Evolutionary conservation across 129 eudicot genomes (phyloP).

Genomic region (Oenanthe sinensis): DNA sequence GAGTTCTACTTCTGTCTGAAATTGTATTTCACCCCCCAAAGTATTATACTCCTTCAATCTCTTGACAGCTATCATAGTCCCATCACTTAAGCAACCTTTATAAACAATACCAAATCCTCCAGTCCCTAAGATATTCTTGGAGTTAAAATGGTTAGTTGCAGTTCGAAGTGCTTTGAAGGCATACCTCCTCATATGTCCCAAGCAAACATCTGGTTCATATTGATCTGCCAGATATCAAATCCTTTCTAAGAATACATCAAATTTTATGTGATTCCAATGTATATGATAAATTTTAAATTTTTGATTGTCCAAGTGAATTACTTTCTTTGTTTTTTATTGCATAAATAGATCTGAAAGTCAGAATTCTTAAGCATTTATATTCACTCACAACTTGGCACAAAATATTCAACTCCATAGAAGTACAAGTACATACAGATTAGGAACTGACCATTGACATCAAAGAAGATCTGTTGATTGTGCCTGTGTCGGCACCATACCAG

Average conservation of each 20-base stretch:
- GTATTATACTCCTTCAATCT: constrained; percentile 62
- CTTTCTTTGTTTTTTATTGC: background rate
- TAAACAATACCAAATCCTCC: constrained; percentile 90
- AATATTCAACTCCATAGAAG: background rate
- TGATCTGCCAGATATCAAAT: constrained; percentile 47
- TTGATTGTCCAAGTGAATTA: background rate
- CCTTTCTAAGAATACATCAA: background rate
- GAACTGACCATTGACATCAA: constrained; percentile 77
- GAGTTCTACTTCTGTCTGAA: constrained; percentile 88
- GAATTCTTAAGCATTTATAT: background rate
- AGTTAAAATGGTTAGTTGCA: constrained; percentile 74
- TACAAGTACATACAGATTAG: background rate
- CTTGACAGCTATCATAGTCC: constrained; percentile 85
- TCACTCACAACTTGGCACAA: background rate
- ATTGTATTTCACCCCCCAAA: constrained; percentile 80
- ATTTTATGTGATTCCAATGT: background rate
- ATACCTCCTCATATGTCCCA: constrained; percentile 79
- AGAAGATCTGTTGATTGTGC: constrained; percentile 87
- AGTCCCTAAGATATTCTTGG: constrained; percentile 68
- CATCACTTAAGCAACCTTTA: constrained; percentile 61
- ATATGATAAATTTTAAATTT: background rate
- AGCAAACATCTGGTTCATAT: constrained; percentile 85
- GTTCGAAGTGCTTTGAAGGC: constrained; percentile 71
- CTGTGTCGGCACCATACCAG: constrained; percentile 76
- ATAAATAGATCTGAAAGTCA: background rate